phyloP scores from a whole-genome alignment of 805 yeast species.

The Wickerhamomyces strasburgensis region DNA sequence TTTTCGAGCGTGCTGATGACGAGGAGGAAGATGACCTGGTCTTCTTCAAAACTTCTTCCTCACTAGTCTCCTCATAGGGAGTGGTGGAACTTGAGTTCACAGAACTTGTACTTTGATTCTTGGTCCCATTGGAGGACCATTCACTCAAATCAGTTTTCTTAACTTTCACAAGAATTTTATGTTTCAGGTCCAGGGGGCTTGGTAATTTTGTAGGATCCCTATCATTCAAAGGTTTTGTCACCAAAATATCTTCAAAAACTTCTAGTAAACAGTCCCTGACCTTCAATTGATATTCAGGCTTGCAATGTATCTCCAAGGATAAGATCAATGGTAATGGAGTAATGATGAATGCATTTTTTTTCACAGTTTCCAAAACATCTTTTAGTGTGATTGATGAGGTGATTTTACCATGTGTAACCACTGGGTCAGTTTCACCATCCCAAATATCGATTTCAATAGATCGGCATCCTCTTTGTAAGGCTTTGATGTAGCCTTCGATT shows the following conservation, averaged over 20 bases:
- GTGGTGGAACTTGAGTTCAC: conserved; percentile 26
- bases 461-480: conserved; percentile 86
- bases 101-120: conserved; percentile 13
- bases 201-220: conserved; percentile 43
- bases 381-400: conserved; percentile 67
- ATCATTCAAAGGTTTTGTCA: conserved; percentile 25
- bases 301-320: conserved; percentile 83
- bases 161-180: conserved; percentile 71
- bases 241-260: conserved; percentile 53
- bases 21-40: conserved; percentile 1
- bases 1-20: neutral
- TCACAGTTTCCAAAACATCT: conserved; percentile 67
- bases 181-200: conserved; percentile 67
- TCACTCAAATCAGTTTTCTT: conserved; percentile 42
- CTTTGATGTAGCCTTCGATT: conserved; percentile 82
- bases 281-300: conserved; percentile 56
- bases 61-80: conserved; percentile 30
- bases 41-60: conserved; percentile 12
- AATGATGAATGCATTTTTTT: conserved; percentile 83
- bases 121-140: conserved; percentile 9
- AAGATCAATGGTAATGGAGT: conserved; percentile 82
- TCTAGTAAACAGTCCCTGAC: conserved; percentile 50
- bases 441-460: conserved; percentile 95
- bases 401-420: conserved; percentile 88
- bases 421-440: conserved; percentile 81